Evolutionary conservation across 2,329 filamentous ascomycete species (phyloP).

Genomic region (Cordyceps pruinosa): DNA sequence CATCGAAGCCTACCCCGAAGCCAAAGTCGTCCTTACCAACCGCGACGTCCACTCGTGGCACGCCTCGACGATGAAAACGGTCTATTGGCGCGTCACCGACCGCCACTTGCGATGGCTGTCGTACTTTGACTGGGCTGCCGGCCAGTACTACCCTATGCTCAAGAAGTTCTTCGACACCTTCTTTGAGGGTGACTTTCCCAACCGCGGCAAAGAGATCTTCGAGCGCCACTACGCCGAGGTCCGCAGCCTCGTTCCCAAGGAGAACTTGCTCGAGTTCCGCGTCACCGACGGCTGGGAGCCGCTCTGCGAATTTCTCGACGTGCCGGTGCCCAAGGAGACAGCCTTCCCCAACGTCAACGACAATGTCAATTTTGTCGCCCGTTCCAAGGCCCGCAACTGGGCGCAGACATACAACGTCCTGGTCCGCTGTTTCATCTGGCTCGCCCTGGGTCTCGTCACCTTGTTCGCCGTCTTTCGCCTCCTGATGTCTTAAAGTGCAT

Average conservation of each 20-base stretch:
- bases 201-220: constrained; percentile 58
- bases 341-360: constrained; percentile 32
- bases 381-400: constrained; percentile 26
- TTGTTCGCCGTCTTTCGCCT: constrained; percentile 7
- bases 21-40: constrained; percentile 62
- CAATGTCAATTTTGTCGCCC: constrained; percentile 28
- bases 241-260: constrained; percentile 24
- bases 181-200: constrained; percentile 61
- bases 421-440: constrained; percentile 20
- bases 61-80: constrained; percentile 57
- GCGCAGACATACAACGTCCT: constrained; percentile 30
- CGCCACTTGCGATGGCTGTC: constrained; percentile 40
- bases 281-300: constrained; percentile 32
- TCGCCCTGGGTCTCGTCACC: constrained; percentile 15
- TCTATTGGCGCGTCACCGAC: constrained; percentile 60
- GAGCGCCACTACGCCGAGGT: constrained; percentile 31
- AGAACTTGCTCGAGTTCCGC: constrained; percentile 28
- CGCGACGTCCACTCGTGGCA: constrained; percentile 60
- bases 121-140: constrained; percentile 52
- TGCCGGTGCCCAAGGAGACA: constrained; percentile 25
- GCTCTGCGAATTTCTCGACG: constrained; percentile 28
- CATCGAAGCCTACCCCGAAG: constrained; percentile 64
- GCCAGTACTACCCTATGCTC: constrained; percentile 64
- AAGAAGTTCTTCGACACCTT: constrained; percentile 62
- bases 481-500: not conserved